These are phyloP conservation scores for Huntiella moniliformis DNA, from an alignment of 2,329 filamentous ascomycete species.

Conservation along the genomic window DNA sequence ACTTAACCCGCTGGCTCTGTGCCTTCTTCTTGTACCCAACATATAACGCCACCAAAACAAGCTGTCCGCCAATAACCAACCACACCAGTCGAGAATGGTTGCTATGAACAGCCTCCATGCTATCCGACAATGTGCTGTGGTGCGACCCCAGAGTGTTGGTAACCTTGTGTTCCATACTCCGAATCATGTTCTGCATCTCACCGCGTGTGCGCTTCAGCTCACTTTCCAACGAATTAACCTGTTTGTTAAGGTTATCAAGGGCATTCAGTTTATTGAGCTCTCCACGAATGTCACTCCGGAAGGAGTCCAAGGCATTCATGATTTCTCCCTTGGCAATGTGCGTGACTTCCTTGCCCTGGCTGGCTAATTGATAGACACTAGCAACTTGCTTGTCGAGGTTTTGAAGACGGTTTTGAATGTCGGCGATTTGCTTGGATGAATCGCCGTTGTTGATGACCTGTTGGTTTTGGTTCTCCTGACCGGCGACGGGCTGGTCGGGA, in stretches of 20 bases:
- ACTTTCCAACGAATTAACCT: conserved; percentile 34
- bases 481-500: conserved; percentile 15
- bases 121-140: conserved; percentile 28
- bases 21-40: conserved; percentile 64
- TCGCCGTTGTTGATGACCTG: conserved; percentile 27
- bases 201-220: conserved; percentile 39
- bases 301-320: conserved; percentile 20
- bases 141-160: conserved; percentile 33
- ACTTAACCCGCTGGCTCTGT: conserved; percentile 73
- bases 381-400: conserved; percentile 49
- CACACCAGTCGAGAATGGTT: conserved; percentile 40
- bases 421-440: conserved; percentile 50
- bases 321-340: conserved; percentile 38
- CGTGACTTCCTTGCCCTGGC: conserved; percentile 28
- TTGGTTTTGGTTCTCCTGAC: conserved; percentile 18
- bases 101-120: conserved; percentile 28
- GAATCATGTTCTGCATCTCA: conserved; percentile 32
- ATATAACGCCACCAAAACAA: conserved; percentile 50
- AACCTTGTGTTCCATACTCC: conserved; percentile 32
- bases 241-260: conserved; percentile 25
- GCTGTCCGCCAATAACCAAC: conserved; percentile 56
- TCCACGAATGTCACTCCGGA: conserved; percentile 28
- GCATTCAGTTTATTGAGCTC: conserved; percentile 27
- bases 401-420: conserved; percentile 72
- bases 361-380: conserved; percentile 39